Percentiles rank a stretch among this genome's conserved stretches.
Conservation (phyloP, 805 yeast genomes). For the Kodamaea leandrae region DNA sequence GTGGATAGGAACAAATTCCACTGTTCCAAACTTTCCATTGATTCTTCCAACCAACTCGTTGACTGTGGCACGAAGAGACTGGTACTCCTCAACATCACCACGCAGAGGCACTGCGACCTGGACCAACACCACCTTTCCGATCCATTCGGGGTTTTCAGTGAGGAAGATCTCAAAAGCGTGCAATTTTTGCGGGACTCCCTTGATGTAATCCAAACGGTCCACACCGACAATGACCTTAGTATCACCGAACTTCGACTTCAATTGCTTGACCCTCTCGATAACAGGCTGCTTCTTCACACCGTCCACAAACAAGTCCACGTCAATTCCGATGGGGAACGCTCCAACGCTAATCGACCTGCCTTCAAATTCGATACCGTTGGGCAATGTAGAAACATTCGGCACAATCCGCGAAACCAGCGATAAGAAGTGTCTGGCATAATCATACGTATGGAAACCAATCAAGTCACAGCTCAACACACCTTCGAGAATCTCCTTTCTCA, state of each 20-base stretch:
- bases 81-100: slow-evolving; percentile 98
- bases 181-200: slow-evolving; percentile 96
- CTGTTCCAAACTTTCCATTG: slow-evolving; percentile 94
- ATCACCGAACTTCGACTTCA: slow-evolving; percentile 65
- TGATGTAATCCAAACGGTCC: slow-evolving; percentile 92
- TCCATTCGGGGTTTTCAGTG: slow-evolving; percentile 95
- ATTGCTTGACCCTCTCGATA: slow-evolving; percentile 57
- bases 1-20: slow-evolving; percentile 96
- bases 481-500: slow-evolving; percentile 82
- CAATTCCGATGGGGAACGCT: slow-evolving; percentile 99
- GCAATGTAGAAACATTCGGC: slow-evolving; percentile 70
- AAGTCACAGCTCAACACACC: slow-evolving; percentile 94
- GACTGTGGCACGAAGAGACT: slow-evolving; percentile 86
- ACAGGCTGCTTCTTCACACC: slow-evolving; percentile 70
- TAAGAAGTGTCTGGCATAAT: slow-evolving; percentile 93
- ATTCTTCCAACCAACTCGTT: slow-evolving; percentile 96
- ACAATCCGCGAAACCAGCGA: slow-evolving; percentile 85
- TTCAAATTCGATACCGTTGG: slow-evolving; percentile 81
- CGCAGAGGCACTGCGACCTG: slow-evolving; percentile 98
- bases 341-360: slow-evolving; percentile 82
- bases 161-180: slow-evolving; percentile 94
- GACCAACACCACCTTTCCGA: slow-evolving; percentile 91
- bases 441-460: slow-evolving; percentile 98
- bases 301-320: slow-evolving; percentile 82
- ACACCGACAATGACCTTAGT: slow-evolving; percentile 92